Conservation (phyloP, 2,329 filamentous ascomycete genomes). For the Trichocomaceae sp. region DNA sequence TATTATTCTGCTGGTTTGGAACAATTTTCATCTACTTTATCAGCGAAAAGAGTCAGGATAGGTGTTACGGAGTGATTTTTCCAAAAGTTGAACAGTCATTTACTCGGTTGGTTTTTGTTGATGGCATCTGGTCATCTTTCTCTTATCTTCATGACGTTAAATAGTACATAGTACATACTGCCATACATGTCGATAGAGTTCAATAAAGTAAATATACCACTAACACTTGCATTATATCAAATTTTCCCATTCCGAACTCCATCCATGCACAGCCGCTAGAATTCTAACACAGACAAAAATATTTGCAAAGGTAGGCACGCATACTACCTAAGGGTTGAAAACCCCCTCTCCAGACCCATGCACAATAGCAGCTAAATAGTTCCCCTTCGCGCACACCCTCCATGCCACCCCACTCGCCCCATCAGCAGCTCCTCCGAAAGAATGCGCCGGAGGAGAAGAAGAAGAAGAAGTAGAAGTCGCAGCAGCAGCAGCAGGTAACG, state of each 20-base stretch:
- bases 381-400: constrained; percentile 34
- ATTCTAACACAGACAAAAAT: background rate
- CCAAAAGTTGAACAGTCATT: background rate
- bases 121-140: background rate
- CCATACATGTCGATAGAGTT: background rate
- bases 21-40: background rate
- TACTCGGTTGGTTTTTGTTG: background rate
- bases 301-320: background rate
- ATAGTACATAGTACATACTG: background rate
- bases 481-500: constrained; percentile 1
- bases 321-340: constrained; percentile 18
- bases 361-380: constrained; percentile 30
- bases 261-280: background rate
- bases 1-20: background rate
- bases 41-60: background rate
- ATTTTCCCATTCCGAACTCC: background rate
- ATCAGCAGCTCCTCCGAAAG: constrained; percentile 3
- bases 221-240: background rate
- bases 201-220: background rate
- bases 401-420: constrained; percentile 27
- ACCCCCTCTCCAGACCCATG: constrained; percentile 29
- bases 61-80: constrained; percentile 2
- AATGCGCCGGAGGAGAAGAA: background rate
- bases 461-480: background rate
- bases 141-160: background rate